phyloP scores from a whole-genome alignment of 129 eudicot genomes.

The Deinandra increscens region DNA sequence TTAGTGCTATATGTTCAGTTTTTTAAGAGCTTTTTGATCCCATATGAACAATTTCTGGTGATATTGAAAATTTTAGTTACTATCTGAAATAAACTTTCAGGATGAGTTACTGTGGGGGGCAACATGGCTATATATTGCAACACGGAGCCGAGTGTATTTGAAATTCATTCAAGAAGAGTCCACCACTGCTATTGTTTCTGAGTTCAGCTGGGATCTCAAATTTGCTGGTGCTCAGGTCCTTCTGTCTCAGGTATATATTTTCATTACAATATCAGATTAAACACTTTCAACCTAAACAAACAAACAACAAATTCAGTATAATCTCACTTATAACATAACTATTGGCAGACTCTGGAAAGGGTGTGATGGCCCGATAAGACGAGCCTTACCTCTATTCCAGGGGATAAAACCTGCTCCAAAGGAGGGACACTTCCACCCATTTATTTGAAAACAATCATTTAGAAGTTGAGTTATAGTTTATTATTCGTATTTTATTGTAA shows the following conservation, averaged over 20 bases:
- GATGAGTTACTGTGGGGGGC: constrained; percentile 95
- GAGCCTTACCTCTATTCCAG: no score
- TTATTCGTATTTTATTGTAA: no score
- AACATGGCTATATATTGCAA: constrained; percentile 79
- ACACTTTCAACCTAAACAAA: no score
- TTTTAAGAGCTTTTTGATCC: not conserved
- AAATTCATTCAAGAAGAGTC: constrained; percentile 54
- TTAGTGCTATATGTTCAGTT: not conserved
- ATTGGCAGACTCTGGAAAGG: no score
- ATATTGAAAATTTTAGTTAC: not conserved
- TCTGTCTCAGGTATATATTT: constrained; percentile 59
- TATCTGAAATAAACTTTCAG: constrained; percentile 27
- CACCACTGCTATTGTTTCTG: constrained; percentile 48
- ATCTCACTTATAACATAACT: no score
- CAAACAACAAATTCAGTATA: no score
- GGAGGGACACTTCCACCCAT: no score
- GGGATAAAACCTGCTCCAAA: no score
- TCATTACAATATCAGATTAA: no score
- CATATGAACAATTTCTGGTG: not conserved
- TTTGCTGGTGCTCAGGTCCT: constrained; percentile 75
- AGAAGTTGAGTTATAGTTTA: no score
- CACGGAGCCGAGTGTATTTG: constrained; percentile 38
- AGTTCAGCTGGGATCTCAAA: constrained; percentile 88
- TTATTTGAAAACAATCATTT: no score
- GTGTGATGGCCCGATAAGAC: no score